A percentile compares a stretch with the other conserved stretches of the same genome.
Conservation (phyloP, 306 rosid genomes). For the Malus orientalis region DNA sequence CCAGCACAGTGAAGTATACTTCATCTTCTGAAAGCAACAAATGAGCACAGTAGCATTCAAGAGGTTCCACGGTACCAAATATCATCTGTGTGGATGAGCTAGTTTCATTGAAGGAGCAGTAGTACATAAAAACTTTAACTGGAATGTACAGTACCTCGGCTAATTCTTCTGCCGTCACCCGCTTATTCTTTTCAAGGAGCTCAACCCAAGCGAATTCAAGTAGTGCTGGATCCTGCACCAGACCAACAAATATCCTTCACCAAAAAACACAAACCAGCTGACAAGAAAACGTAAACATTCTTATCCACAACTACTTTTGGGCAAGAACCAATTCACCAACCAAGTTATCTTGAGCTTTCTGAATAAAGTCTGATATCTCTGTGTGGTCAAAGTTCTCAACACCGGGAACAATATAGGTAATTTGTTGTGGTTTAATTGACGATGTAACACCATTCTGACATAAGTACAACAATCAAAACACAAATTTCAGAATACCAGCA, state of each 20-base stretch:
- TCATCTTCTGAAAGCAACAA: conserved; percentile 81
- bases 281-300: neutral
- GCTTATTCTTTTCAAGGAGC: conserved; percentile 75
- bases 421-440: conserved; percentile 89
- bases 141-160: conserved; percentile 57
- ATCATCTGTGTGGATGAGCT: conserved; percentile 62
- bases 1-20: conserved; percentile 70
- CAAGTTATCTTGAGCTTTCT: conserved; percentile 63
- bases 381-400: conserved; percentile 64
- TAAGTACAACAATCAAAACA: neutral
- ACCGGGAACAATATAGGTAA: conserved; percentile 89
- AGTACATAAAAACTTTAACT: neutral
- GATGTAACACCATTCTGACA: conserved; percentile 74
- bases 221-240: conserved; percentile 66
- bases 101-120: conserved; percentile 23
- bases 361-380: conserved; percentile 56
- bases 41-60: conserved; percentile 90
- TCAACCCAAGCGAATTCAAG: conserved; percentile 98
- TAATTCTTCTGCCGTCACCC: conserved; percentile 72
- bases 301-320: conserved; percentile 7
- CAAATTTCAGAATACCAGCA: conserved; percentile 20
- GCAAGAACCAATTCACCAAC: conserved; percentile 36
- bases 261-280: neutral
- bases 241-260: conserved; percentile 17
- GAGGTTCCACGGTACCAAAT: conserved; percentile 75